phyloP scores from a whole-genome alignment of 768 basidiomycete species.

The Suillus ampliporus region DNA sequence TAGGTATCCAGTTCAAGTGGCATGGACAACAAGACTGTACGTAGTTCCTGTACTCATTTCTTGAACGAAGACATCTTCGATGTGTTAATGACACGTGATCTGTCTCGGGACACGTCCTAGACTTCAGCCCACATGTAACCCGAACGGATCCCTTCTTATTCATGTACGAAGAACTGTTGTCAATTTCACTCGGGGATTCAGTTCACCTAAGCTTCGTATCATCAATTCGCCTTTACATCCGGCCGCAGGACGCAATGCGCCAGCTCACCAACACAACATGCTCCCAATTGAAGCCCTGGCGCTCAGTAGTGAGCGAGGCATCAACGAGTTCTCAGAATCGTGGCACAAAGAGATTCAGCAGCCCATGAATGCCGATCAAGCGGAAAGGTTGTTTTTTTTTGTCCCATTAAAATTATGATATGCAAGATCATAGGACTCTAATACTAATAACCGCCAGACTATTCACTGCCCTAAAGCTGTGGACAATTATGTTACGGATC shows the following conservation, averaged over 20 bases:
- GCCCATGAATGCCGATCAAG: conserved; percentile 22
- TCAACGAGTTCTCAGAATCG: conserved; percentile 72
- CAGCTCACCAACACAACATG: conserved; percentile 86
- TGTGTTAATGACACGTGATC: conserved; percentile 82
- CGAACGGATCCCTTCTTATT: conserved; percentile 91
- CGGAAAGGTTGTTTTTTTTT: no score
- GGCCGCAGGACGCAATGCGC: conserved; percentile 66
- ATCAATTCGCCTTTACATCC: conserved; percentile 82
- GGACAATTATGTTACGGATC: not conserved
- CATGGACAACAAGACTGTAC: conserved; percentile 65
- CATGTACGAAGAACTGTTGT: conserved; percentile 74
- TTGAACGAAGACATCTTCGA: conserved; percentile 75
- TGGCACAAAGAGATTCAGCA: conserved; percentile 62
- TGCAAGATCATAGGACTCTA: not conserved
- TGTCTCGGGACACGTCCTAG: conserved; percentile 78
- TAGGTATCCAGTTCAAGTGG: conserved; percentile 67
- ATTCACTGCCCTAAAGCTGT: not conserved
- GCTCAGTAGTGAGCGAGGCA: conserved; percentile 73
- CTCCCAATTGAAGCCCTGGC: conserved; percentile 88
- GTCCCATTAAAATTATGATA: not conserved
- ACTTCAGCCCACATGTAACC: conserved; percentile 88
- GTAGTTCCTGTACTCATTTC: not conserved
- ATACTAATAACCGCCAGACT: not conserved
- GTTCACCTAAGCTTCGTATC: conserved; percentile 56
- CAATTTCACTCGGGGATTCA: conserved; percentile 31